Evolutionary conservation across 2,329 filamentous ascomycete genomes (phyloP).

Genomic region (Macrophomina pseudophaseolina): DNA sequence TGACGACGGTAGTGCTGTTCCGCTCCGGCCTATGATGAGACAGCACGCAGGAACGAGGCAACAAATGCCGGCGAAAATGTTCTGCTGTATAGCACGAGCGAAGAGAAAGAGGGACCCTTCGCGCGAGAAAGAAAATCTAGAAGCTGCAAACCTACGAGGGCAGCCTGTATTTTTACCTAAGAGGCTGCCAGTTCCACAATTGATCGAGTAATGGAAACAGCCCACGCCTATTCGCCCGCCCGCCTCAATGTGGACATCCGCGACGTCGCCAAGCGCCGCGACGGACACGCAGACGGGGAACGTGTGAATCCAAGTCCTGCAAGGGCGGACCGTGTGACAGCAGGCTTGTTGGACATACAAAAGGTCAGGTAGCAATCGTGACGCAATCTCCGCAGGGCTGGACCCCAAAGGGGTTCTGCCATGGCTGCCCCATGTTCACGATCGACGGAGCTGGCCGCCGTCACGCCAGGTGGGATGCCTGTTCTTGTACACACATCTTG

Average conservation of each 20-base stretch:
- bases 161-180: constrained; percentile 23
- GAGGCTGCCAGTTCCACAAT: constrained; percentile 25
- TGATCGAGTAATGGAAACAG: constrained; percentile 29
- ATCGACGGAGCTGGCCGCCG: constrained; percentile 7
- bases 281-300: background rate
- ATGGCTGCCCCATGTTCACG: background rate
- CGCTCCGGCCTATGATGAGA: constrained; percentile 17
- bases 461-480: constrained; percentile 9
- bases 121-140: background rate
- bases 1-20: constrained; percentile 14
- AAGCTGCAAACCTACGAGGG: constrained; percentile 22
- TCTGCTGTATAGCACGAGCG: background rate
- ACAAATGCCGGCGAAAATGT: background rate
- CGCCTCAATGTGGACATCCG: background rate
- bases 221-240: constrained; percentile 21
- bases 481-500: background rate
- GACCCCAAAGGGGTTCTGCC: constrained; percentile 5
- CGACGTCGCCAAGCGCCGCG: constrained; percentile 1
- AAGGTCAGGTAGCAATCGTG: background rate
- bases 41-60: background rate
- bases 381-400: constrained; percentile 23
- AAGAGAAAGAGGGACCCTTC: background rate
- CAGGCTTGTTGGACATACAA: background rate
- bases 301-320: background rate
- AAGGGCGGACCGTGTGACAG: constrained; percentile 6